Evolutionary conservation across 176 grass and related monocot species (phyloP), one percentile per base, ranked within the genome.

Genomic region (Triticum urartu): DNA sequence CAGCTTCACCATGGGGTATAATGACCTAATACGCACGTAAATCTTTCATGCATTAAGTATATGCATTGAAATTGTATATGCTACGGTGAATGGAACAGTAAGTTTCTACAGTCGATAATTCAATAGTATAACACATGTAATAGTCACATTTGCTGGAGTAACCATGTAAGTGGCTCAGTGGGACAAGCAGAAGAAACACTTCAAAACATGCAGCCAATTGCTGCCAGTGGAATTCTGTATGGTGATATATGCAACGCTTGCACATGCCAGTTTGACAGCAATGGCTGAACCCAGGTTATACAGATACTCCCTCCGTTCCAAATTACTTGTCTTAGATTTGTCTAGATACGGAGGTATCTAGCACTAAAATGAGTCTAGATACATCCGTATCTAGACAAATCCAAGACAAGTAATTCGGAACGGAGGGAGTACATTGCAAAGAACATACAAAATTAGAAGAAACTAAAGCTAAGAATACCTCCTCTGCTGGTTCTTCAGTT

Each of bases 1-100:
- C 97, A 48, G 89, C 91, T 93, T 99, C 94, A 34, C 97, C 97
- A 77, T 99, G 97, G 58, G 97, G 97, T 85, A 99, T 67, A 88
- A 99, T 94, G 74, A 97, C 80, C 97, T 99, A 84, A 79, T 34
- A 90, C 47, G 59, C 30, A 72, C 58, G 9, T 33, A 79, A 86
- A 88, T 71, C 64, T 85, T 85, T 79, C 17, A 24, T 34, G 72
- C 45, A 75, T 18, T 86, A 78, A 68, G 64, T 81, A 81, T 74
- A 68, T 32, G 80, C 32, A 28, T 7, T 7, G 11, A 54, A 72
- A 78, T 48, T 58, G 18, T 48, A 88, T 13, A 64, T 56, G 36
- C 38, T 32, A 15, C 45, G 59, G 48, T 8, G 30, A 28, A 25
- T 24, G 40, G 36, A 59, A 61, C 11, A 68, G 45, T 1, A 86